phyloP scores from a whole-genome alignment of 805 yeast genomes.

The Suhomyces xylopsoci region DNA sequence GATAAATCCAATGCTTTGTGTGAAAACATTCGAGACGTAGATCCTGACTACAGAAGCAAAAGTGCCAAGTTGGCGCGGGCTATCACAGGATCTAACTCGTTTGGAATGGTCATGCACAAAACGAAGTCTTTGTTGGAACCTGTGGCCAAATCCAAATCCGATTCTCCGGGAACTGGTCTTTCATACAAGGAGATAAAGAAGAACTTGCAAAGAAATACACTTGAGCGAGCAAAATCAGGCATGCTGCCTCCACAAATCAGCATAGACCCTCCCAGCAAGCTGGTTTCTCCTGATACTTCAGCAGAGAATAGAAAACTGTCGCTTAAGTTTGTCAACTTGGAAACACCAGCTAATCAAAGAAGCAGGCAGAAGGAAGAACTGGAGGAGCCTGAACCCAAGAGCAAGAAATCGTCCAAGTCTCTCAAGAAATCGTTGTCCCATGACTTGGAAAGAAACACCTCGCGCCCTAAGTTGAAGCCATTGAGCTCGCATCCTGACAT shows the following conservation, averaged over 20 bases:
- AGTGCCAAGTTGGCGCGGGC: conserved; percentile 42
- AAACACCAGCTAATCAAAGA: conserved; percentile 13
- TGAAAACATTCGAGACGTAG: conserved; percentile 30
- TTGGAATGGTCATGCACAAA: conserved; percentile 38
- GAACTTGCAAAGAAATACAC: conserved; percentile 13
- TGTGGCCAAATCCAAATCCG: conserved; percentile 13
- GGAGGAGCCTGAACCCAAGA: background rate
- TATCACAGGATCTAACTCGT: conserved; percentile 41
- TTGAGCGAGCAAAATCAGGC: conserved; percentile 3
- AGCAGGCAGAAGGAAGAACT: conserved; percentile 9
- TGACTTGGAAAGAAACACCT: conserved; percentile 22
- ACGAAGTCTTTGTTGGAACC: conserved; percentile 42
- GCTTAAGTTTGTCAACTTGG: conserved; percentile 29
- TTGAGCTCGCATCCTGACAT: conserved; percentile 40
- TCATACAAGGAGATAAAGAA: conserved; percentile 35
- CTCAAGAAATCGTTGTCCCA: conserved; percentile 38
- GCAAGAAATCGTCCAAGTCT: conserved; percentile 8
- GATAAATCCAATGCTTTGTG: conserved; percentile 36
- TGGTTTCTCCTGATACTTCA: background rate
- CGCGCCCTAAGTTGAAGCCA: conserved; percentile 31
- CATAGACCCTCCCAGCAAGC: background rate
- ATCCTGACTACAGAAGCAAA: conserved; percentile 38
- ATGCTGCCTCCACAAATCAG: conserved; percentile 6
- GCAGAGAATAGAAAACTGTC: conserved; percentile 24
- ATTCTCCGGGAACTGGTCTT: conserved; percentile 5